Evolutionary conservation across 2,329 filamentous ascomycete species (phyloP), one percentile per base, ranked within the genome.

Genomic region (Polychaeton citri): DNA sequence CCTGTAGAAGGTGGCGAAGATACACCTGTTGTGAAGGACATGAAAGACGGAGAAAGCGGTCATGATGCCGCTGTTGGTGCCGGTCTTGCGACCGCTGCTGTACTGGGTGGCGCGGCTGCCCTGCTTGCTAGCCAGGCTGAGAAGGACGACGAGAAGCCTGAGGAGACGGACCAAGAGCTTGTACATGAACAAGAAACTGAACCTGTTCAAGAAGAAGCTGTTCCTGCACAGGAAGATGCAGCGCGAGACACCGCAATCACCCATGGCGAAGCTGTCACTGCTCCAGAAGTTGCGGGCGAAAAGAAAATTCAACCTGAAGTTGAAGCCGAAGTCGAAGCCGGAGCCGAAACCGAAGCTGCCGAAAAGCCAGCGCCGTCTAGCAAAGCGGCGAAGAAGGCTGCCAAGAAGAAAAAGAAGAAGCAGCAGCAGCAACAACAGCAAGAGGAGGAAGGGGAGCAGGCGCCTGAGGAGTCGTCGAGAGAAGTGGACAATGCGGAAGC

Each of bases 31-130:
- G n/a, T n/a, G n/a, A n/a, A n/a, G n/a, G n/a, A n/a, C n/a, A n/a
- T n/a, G n/a, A n/a, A n/a, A n/a, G n/a, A n/a, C n/a, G n/a, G n/a
- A n/a, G n/a, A n/a, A n/a, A n/a, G n/a, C n/a, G n/a, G n/a, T n/a
- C n/a, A n/a, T 17, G 30, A 10, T 17, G 12, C 17, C 18, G 30
- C 30, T 32, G 17, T 17, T 5, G 30, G 30, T 17, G 30, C 13
- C 10, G 30, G 13, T 10, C 5, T 19, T 3, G 51, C 50, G 13
- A 47, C 49, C 10, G 49, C 46, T 26, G 51, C 51, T 9, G 40
- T 50, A 38, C 26, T 52, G 32, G 50, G 49, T 17, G 44, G 48
- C 21, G 51, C 48, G 30, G 50, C 48, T 31, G 50, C 48, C 8
- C 45, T 48, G 1, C 45, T 48, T 37, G 47, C 38, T 26, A 18